Conservation (phyloP, 495 filamentous ascomycete species). For the Penicillium samsonianum region DNA sequence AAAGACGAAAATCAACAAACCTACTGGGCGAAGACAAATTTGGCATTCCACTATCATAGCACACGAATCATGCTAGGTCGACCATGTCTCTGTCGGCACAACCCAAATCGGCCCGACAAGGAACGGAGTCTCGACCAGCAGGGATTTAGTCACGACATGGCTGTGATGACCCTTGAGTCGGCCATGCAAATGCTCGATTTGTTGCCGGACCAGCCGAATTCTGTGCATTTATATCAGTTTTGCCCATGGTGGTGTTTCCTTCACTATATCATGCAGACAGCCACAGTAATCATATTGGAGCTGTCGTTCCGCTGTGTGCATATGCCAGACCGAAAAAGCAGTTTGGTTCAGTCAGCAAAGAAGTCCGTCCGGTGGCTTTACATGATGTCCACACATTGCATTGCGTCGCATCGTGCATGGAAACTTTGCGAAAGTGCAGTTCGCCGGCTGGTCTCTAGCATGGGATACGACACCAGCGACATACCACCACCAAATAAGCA, state of each 20-base stretch:
- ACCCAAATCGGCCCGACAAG: constrained; percentile 34
- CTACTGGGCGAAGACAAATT: constrained; percentile 38
- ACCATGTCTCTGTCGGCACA: constrained; percentile 61
- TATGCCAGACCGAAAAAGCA: constrained; percentile 48
- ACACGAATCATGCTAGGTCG: constrained; percentile 59
- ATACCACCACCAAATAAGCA: constrained; percentile 30
- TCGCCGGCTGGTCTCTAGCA: constrained; percentile 25
- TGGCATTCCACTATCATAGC: constrained; percentile 60
- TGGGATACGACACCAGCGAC: constrained; percentile 1
- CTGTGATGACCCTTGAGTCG: constrained; percentile 54
- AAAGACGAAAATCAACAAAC: constrained; percentile 27
- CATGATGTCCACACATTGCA: constrained; percentile 52
- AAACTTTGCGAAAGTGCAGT: constrained; percentile 47
- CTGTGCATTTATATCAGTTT: constrained; percentile 50
- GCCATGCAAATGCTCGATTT: constrained; percentile 55
- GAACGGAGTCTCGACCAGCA: constrained; percentile 14
- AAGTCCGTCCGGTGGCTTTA: constrained; percentile 59
- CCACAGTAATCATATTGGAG: constrained; percentile 62
- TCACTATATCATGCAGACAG: constrained; percentile 64
- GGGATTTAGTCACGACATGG: constrained; percentile 57
- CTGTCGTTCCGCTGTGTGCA: constrained; percentile 58
- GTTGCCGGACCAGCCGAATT: constrained; percentile 49
- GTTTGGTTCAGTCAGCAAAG: constrained; percentile 50
- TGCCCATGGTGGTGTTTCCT: constrained; percentile 67
- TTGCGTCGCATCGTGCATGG: constrained; percentile 57